These are phyloP conservation scores for Xanthoconium stramineum DNA, from an alignment of 768 basidiomycete species.

Conservation along the genomic window DNA sequence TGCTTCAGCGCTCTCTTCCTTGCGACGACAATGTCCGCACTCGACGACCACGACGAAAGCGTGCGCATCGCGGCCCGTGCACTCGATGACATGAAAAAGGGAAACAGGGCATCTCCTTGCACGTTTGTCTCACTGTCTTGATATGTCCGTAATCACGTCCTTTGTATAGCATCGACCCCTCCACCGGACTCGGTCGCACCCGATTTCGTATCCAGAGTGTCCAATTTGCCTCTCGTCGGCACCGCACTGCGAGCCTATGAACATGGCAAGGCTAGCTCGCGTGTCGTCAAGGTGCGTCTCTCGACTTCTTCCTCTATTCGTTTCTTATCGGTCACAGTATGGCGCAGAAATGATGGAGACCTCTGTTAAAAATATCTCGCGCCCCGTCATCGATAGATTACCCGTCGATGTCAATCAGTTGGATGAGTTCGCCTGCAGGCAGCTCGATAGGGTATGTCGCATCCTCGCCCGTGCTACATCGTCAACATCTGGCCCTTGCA, in stretches of 20 bases:
- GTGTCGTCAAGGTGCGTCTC: slow-evolving; percentile 73
- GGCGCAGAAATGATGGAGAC: slow-evolving; percentile 87
- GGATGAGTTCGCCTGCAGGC: slow-evolving; percentile 86
- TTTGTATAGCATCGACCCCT: slow-evolving; percentile 11
- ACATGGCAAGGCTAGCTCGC: slow-evolving; percentile 76
- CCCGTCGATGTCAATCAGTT: slow-evolving; percentile 71
- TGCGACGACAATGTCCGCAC: slow-evolving; percentile 17
- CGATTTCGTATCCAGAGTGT: slow-evolving; percentile 53
- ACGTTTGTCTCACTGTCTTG: slow-evolving; percentile 8
- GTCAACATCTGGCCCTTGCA: slow-evolving; percentile 16
- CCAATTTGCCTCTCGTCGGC: slow-evolving; percentile 68
- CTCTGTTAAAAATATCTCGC: slow-evolving; percentile 74
- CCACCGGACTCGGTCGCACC: slow-evolving; percentile 13
- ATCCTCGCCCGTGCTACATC: background rate
- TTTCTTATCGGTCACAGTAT: slow-evolving; percentile 49
- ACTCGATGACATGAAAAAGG: slow-evolving; percentile 73
- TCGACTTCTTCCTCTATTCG: background rate
- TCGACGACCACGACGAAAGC: slow-evolving; percentile 66
- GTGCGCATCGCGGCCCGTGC: slow-evolving; percentile 77
- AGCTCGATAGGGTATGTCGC: slow-evolving; percentile 70
- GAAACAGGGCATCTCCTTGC: slow-evolving; percentile 22
- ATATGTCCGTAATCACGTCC: background rate
- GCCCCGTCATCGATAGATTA: slow-evolving; percentile 76
- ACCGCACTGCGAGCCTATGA: slow-evolving; percentile 74
- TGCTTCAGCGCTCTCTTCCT: background rate